These are phyloP conservation scores for Lasiosphaeria miniovina DNA, from an alignment of 495 filamentous ascomycete genomes.

Conservation along the genomic window DNA sequence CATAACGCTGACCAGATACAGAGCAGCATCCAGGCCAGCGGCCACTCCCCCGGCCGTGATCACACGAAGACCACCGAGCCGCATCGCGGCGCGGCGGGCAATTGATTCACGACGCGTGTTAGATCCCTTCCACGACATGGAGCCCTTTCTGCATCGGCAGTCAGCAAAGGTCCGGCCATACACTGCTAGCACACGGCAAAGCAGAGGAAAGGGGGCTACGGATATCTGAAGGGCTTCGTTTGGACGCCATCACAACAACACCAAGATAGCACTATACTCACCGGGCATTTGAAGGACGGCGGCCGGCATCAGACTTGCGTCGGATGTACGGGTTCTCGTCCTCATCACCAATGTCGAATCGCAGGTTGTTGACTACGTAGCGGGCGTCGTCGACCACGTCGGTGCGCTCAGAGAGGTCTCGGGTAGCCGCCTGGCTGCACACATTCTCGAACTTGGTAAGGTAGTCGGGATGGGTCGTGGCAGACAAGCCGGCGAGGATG, in stretches of 20 bases:
- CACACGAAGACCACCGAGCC: conserved; percentile 66
- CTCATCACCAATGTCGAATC: conserved; percentile 70
- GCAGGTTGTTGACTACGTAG: conserved; percentile 77
- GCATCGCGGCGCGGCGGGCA: conserved; percentile 61
- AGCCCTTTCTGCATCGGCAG: conserved; percentile 53
- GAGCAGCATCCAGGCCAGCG: conserved; percentile 71
- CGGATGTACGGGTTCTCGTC: conserved; percentile 73
- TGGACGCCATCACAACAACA: background rate
- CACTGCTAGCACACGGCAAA: background rate
- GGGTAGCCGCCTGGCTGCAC: conserved; percentile 61
- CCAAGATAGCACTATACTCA: conserved; percentile 27
- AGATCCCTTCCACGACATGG: conserved; percentile 64
- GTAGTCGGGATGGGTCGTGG: conserved; percentile 64
- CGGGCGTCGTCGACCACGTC: conserved; percentile 72
- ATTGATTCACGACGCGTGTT: conserved; percentile 66
- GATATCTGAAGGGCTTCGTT: too few relatives aligned
- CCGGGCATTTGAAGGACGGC: conserved; percentile 61
- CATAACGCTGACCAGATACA: conserved; percentile 75
- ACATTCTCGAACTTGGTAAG: conserved; percentile 64
- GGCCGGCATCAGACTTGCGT: conserved; percentile 58
- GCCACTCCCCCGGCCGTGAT: conserved; percentile 75
- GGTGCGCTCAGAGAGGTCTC: conserved; percentile 57
- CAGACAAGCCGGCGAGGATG: conserved; percentile 67
- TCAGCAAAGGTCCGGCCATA: conserved; percentile 3
- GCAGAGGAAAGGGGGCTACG: background rate